A percentile compares a stretch with the other conserved stretches of the same genome.
These are phyloP conservation scores for Triticum turgidum DNA, from an alignment of 176 grass and related monocot genomes.

Conservation along the genomic window DNA sequence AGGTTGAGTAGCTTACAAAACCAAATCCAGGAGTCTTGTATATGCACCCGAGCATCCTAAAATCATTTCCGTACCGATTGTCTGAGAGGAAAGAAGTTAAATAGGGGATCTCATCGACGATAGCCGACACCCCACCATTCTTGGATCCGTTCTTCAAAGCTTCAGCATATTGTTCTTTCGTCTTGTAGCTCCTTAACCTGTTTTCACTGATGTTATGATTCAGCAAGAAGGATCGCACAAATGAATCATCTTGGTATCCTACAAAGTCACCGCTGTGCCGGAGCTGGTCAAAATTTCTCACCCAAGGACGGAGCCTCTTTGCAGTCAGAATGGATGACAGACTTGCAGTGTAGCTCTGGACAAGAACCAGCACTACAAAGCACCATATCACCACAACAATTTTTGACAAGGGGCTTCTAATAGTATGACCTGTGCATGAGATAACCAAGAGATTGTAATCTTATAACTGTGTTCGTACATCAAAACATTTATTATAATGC, in stretches of 20 bases:
- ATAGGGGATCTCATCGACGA: constrained; percentile 66
- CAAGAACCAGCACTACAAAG: too few relatives aligned
- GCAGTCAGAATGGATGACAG: too few relatives aligned
- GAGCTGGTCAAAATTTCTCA: too few relatives aligned
- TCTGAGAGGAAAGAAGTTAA: constrained; percentile 48
- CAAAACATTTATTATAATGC: not conserved
- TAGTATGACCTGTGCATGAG: too few relatives aligned
- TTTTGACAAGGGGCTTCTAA: too few relatives aligned
- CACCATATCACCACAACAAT: too few relatives aligned
- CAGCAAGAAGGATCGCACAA: too few relatives aligned
- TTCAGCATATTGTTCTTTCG: constrained; percentile 42
- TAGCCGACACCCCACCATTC: constrained; percentile 53
- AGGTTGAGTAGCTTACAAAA: constrained; percentile 54
- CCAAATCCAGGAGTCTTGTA: constrained; percentile 69
- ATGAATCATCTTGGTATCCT: too few relatives aligned
- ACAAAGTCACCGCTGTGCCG: too few relatives aligned
- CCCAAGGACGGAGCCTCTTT: too few relatives aligned
- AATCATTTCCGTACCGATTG: not conserved
- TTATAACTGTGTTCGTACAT: not conserved
- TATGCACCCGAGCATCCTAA: constrained; percentile 42
- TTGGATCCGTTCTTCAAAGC: constrained; percentile 41
- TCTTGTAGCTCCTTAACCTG: constrained; percentile 42
- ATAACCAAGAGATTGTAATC: too few relatives aligned
- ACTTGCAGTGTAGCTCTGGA: too few relatives aligned
- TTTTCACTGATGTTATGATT: not conserved